Conservation (phyloP, 1,284 basidiomycete species). For the Microbotryum silenes-acaulis region DNA sequence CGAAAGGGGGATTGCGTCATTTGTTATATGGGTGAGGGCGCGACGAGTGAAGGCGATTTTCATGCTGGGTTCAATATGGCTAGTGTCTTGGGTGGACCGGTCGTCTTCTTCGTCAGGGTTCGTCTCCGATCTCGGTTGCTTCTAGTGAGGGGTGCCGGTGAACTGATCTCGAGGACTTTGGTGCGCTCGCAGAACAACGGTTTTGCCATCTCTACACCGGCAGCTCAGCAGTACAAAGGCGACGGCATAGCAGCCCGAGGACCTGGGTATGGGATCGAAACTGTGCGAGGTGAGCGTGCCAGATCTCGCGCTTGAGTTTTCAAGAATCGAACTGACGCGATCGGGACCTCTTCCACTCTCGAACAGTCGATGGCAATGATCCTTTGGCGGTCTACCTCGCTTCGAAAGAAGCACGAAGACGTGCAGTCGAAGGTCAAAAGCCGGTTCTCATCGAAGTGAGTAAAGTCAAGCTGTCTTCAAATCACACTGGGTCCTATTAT, state of each 20-base stretch:
- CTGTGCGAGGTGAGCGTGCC: constrained; percentile 49
- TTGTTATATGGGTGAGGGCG: constrained; percentile 77
- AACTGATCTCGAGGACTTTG: background rate
- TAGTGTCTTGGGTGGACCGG: constrained; percentile 43
- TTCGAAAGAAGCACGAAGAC: constrained; percentile 64
- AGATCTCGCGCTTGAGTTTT: background rate
- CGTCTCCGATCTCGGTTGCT: constrained; percentile 5
- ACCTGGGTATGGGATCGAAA: constrained; percentile 87
- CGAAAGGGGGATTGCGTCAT: constrained; percentile 69
- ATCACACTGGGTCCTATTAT: too few species aligned
- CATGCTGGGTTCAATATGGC: constrained; percentile 50
- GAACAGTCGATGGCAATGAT: constrained; percentile 80
- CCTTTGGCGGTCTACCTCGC: constrained; percentile 77
- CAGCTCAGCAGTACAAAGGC: constrained; percentile 79
- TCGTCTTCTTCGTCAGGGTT: constrained; percentile 31
- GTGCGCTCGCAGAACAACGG: constrained; percentile 43
- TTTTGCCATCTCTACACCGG: constrained; percentile 90
- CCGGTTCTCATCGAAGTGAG: constrained; percentile 63
- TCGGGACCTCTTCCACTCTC: background rate
- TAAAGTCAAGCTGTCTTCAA: background rate
- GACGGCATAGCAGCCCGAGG: constrained; percentile 90
- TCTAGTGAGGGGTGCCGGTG: constrained; percentile 28
- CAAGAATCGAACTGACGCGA: background rate
- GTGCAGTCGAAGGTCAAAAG: constrained; percentile 69
- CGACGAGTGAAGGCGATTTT: constrained; percentile 51